Base-by-base conservation (phyloP, 164 flowering plant genomes). In the Protea cynaroides region DNA sequence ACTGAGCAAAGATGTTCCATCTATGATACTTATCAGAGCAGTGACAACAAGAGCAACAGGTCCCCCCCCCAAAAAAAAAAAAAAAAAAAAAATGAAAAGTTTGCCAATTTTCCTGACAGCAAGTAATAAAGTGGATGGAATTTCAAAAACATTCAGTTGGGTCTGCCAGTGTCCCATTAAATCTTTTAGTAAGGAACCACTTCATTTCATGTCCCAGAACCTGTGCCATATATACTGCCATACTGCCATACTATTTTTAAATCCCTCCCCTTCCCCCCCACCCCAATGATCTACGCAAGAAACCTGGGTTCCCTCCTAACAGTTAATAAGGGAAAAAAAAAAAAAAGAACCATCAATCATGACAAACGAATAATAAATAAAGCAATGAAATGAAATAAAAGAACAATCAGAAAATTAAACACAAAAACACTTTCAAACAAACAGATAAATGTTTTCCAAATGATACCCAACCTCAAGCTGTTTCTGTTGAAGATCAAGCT, bases 401-500 rank as follows among this genome's bases (percentile, higher is more conserved):
- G 44, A 25, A 34, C 15, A 9, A 8, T n/a, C 12, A 58, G 24
- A 13, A 58, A 52, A 22, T 10, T 15, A 59, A 54, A 63, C 19
- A 29, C 43, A 2, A n/a, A n/a, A 22, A 13, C 9, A 24, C 22
- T 11, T 15, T 40, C 17, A 46, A 58, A 4, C 44, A 58, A 4
- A 29, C 15, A 4, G 24, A 34, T 18, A 7, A 62, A 47, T 8
- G 7, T 38, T 52, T 22, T 18, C 14, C 15, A 67, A 23, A 44
- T 25, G 46, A 53, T n/a, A 47, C 21, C 75, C 66, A 64, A 90
- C 97, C 90, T 82, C 75, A 53, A 89, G 71, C 72, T 86, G 75
- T 72, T 77, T 79, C 23, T 82, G 83, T 49, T 84, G 89, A 50
- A 44, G 57, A 71, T 79, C 75, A 65, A 81, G 56, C 23, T 66